Evolutionary conservation across 768 basidiomycete genomes (phyloP), one percentile per base, ranked within the genome.

Genomic region (Gloeophyllum trabeum): DNA sequence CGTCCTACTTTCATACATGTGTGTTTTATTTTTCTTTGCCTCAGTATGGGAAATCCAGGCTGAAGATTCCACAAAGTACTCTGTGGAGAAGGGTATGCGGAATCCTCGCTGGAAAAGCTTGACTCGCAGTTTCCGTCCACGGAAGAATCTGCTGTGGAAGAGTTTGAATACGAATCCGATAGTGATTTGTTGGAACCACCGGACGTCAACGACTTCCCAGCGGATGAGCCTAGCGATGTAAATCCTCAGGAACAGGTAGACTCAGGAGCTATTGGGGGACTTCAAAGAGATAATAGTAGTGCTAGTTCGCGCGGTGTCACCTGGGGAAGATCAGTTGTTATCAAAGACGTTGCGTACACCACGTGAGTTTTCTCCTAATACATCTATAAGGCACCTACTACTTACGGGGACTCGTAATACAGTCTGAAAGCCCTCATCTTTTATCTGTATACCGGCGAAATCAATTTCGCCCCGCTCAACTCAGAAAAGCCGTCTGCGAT

Each of bases 371-470:
- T 10, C 14, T 4, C 19, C 6, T 3, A 16, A 23, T 20, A 13
- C 24, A 6, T 5, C 38, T 16, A 25, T 16, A 5, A 20, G 16
- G 23, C 2, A 18, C 16, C 19, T 12, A 7, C 16, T 24, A 19
- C 32, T 32, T n/a, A 45, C 24, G 3, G 45, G 48, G 6, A 44
- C 43, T 1, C 46, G 44, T n/a, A n/a, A n/a, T n/a, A 2, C 42
- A 69, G 67, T 13, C 62, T 61, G 61, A 61, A 60, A 41, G 57
- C 63, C 1, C 51, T 66, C 12, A 16, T 69, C 5, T 62, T 61
- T 39, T 69, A 64, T 43, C 53, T 69, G 2, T 66, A 66, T 43
- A 67, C 63, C 1, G 48, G 51, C 16, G 55, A 60, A 22, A 34
- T 61, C 26, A 46, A 43, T 21, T 69, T 66, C 44, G 40, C 48